Evolutionary conservation across 768 basidiomycete species (phyloP), one percentile per base, ranked within the genome.

Genomic region (Lentinula lateritia): DNA sequence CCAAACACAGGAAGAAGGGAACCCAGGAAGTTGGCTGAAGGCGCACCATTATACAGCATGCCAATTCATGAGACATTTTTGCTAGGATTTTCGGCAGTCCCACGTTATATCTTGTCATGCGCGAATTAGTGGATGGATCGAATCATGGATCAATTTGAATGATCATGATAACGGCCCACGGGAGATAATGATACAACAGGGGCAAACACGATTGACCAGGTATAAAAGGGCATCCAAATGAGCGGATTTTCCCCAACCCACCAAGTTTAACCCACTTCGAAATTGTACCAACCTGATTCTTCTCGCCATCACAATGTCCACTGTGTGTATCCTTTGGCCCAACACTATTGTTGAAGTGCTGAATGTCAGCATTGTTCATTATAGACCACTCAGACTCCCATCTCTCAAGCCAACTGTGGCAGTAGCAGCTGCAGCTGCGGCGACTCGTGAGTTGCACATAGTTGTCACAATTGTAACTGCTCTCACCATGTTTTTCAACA

Each of bases 371-470:
- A 1, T n/a, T 9, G 8, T 48, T 52, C 4, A 5, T 0, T 63
- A 61, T 62, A 77, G 76, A 72, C 64, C 65, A 71, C 69, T 65
- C 72, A 73, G 64, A 63, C 65, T 65, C 79, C 79, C 62, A 76
- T 78, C 67, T 77, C 78, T 70, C 68, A 56, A 16, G 67, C 66
- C 62, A 69, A 65, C 73, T 87, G 85, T 68, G 83, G 83, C 70
- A 74, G 67, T 66, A 64, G 57, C 66, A 64, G 64, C 56, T 87
- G 85, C 79, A 76, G 62, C 68, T 86, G 86, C 70, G 84, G 85
- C 63, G 74, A 69, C 13, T 72, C 52, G 85, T 84, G 62, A 60
- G 59, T 32, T 42, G 8, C 15, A 61, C 69, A 39, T 0, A 13
- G 34, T 50, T 20, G 23, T 48, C 13, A 20, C 3, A 3, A 35